A percentile compares a stretch with the other conserved stretches of the same genome.
Evolutionary conservation across 441 rosid species (phyloP).

Genomic region (Breynia disticha): DNA sequence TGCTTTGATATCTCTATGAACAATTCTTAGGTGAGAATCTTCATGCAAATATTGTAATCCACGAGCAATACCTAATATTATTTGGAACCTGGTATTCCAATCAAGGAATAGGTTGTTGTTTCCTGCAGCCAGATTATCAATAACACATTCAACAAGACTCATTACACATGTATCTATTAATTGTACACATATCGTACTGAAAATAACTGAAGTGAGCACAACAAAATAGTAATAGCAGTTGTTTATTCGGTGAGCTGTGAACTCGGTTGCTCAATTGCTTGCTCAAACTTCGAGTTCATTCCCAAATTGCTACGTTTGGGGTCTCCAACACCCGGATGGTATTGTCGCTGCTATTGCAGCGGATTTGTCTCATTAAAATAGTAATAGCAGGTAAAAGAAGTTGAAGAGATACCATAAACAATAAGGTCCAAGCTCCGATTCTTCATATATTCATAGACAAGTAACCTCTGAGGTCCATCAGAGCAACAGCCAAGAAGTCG

Average conservation of each 20-base stretch:
- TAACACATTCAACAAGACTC: not conserved
- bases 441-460: conserved; percentile 51
- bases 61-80: conserved; percentile 49
- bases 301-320: too few relatives aligned
- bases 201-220: not conserved
- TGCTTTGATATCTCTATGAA: conserved; percentile 64
- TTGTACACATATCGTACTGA: too few relatives aligned
- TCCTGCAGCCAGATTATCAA: conserved; percentile 23
- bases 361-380: not conserved
- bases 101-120: conserved; percentile 25
- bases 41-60: conserved; percentile 62
- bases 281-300: too few relatives aligned
- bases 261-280: too few relatives aligned
- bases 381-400: not conserved
- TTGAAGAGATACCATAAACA: conserved; percentile 27
- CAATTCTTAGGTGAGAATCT: conserved; percentile 49
- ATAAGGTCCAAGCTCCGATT: conserved; percentile 48
- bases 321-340: too few relatives aligned
- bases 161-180: too few relatives aligned
- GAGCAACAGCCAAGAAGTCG: conserved; percentile 44
- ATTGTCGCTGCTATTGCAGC: too few relatives aligned
- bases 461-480: conserved; percentile 42
- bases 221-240: not conserved
- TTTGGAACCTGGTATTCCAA: conserved; percentile 44
- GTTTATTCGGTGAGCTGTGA: too few relatives aligned